phyloP scores from a whole-genome alignment of 2,329 filamentous ascomycete genomes.

The Neodidymelliopsis sp. region DNA sequence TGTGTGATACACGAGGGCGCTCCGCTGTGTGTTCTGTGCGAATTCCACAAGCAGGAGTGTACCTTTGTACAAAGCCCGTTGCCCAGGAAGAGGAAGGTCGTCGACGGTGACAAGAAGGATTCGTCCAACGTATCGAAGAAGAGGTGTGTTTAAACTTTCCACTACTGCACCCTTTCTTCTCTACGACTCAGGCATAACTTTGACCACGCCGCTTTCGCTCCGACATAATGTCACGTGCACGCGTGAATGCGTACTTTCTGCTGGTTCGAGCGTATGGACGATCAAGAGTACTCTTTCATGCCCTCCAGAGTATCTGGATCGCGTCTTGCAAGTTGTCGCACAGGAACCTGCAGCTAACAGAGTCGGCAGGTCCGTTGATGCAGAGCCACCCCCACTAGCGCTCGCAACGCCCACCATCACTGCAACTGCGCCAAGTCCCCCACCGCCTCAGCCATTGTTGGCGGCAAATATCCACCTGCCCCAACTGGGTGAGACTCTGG shows the following conservation, averaged over 20 bases:
- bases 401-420: conserved; percentile 51
- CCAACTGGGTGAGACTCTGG: conserved; percentile 62
- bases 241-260: conserved; percentile 19
- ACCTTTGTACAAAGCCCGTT: conserved; percentile 79
- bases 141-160: conserved; percentile 65
- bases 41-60: conserved; percentile 79
- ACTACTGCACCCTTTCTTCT: conserved; percentile 18
- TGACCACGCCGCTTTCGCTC: conserved; percentile 16
- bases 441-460: conserved; percentile 41
- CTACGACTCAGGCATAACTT: conserved; percentile 18
- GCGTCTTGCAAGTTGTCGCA: conserved; percentile 7
- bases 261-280: background rate
- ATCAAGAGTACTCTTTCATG: background rate
- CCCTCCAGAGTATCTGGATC: background rate
- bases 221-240: conserved; percentile 30
- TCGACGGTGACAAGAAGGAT: conserved; percentile 68
- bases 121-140: conserved; percentile 65
- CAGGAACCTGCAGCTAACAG: conserved; percentile 32
- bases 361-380: conserved; percentile 47
- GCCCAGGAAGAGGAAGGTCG: conserved; percentile 80
- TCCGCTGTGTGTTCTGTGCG: conserved; percentile 75
- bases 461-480: conserved; percentile 40
- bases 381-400: conserved; percentile 50
- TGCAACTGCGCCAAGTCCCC: conserved; percentile 49
- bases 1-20: conserved; percentile 82